Conservation (phyloP, 805 yeast species). For the Wickerhamomyces bovis region DNA sequence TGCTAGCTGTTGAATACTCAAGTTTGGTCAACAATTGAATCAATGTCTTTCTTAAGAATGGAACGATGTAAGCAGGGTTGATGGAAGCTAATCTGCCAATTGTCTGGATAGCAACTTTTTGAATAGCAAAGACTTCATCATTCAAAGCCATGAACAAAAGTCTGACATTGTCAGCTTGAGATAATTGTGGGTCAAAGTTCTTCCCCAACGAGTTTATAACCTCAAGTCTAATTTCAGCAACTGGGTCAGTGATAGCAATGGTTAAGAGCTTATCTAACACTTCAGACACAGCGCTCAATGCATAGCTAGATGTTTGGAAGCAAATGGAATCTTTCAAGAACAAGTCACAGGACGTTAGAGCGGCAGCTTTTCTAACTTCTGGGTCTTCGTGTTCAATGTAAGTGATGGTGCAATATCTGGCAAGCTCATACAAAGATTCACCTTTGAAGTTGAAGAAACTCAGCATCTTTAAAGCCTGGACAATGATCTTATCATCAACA, state of each 20-base stretch:
- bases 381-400: constrained; percentile 79
- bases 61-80: constrained; percentile 94
- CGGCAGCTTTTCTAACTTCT: constrained; percentile 77
- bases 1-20: constrained; percentile 70
- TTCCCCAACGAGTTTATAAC: constrained; percentile 69
- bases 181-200: constrained; percentile 82
- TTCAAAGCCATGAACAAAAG: constrained; percentile 82
- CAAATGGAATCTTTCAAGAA: constrained; percentile 80
- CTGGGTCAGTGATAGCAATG: constrained; percentile 83
- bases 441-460: constrained; percentile 69
- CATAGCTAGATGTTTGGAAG: constrained; percentile 71
- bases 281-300: constrained; percentile 77
- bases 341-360: constrained; percentile 73
- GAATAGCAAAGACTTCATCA: constrained; percentile 81
- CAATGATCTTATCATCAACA: constrained; percentile 45
- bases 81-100: constrained; percentile 80
- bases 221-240: constrained; percentile 76
- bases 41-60: constrained; percentile 80
- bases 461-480: constrained; percentile 75
- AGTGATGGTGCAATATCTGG: constrained; percentile 73
- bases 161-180: constrained; percentile 89
- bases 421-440: constrained; percentile 80
- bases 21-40: constrained; percentile 81
- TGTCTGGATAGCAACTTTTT: constrained; percentile 69
- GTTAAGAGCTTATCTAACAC: constrained; percentile 77